A percentile compares a stretch with the other conserved stretches of the same genome.
Evolutionary conservation across 2,329 filamentous ascomycete genomes (phyloP).

Genomic region (Aschersonia sp.): DNA sequence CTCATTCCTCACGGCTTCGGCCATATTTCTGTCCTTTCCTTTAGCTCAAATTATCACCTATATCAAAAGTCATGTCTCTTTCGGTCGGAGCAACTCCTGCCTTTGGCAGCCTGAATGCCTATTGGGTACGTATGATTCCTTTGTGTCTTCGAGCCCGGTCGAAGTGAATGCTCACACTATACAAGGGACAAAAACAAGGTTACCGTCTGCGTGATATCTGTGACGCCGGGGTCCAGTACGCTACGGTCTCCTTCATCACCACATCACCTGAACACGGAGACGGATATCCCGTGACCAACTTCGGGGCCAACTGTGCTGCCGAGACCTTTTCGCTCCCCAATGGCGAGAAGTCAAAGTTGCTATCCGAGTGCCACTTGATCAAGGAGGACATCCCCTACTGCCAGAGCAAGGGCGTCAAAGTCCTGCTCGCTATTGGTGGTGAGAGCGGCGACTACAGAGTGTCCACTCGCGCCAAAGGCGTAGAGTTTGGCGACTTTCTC

Average conservation of each 20-base stretch:
- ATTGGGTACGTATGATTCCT: conserved; percentile 18
- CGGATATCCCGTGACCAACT: conserved; percentile 23
- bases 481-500: conserved; percentile 22
- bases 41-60: neutral
- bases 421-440: conserved; percentile 27
- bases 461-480: conserved; percentile 14
- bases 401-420: conserved; percentile 24
- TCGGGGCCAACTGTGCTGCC: conserved; percentile 10
- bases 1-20: conserved; percentile 18
- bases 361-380: conserved; percentile 20
- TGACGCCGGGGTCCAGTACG: conserved; percentile 20
- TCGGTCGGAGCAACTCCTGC: neutral
- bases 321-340: conserved; percentile 2
- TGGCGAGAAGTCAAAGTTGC: conserved; percentile 14
- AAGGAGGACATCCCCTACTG: conserved; percentile 25
- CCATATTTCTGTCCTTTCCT: conserved; percentile 15
- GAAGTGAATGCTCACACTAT: conserved; percentile 1
- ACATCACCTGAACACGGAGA: conserved; percentile 19
- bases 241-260: conserved; percentile 24
- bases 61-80: conserved; percentile 5
- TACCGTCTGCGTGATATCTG: conserved; percentile 20
- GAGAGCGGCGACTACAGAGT: conserved; percentile 19
- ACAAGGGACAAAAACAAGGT: conserved; percentile 19
- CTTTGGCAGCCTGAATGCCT: conserved; percentile 18
- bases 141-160: neutral